Evolutionary conservation across 495 filamentous ascomycete species (phyloP).

Genomic region (Chaetomium fimeti): DNA sequence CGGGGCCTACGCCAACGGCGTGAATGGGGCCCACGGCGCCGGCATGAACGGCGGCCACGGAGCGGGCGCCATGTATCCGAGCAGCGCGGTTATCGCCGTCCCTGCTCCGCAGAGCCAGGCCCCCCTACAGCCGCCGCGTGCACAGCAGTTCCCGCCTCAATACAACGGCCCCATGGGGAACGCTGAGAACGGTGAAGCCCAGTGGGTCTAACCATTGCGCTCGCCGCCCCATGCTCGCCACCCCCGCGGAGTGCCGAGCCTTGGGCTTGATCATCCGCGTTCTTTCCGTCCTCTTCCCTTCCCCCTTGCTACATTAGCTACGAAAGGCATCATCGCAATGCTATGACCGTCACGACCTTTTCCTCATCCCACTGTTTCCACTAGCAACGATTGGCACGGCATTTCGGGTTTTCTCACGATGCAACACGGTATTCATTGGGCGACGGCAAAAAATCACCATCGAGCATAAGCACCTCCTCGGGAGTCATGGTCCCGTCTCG

Average conservation of each 20-base stretch:
- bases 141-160: slow-evolving; percentile 28
- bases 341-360: slow-evolving; percentile 37
- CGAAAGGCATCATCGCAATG: slow-evolving; percentile 30
- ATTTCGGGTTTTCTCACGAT: slow-evolving; percentile 27
- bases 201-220: slow-evolving; percentile 31
- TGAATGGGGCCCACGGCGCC: slow-evolving; percentile 34
- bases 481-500: slow-evolving; percentile 20
- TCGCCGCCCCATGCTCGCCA: background rate
- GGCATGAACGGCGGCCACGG: slow-evolving; percentile 18
- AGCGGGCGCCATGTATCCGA: slow-evolving; percentile 31
- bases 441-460: slow-evolving; percentile 26
- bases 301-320: slow-evolving; percentile 37
- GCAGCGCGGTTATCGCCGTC: slow-evolving; percentile 30
- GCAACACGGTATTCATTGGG: slow-evolving; percentile 24
- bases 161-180: slow-evolving; percentile 15
- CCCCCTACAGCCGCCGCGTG: slow-evolving; percentile 26
- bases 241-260: slow-evolving; percentile 12
- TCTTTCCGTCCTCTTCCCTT: slow-evolving; percentile 32
- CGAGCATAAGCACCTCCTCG: slow-evolving; percentile 30
- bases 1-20: slow-evolving; percentile 31
- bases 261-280: slow-evolving; percentile 34
- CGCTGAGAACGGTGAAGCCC: slow-evolving; percentile 30
- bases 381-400: slow-evolving; percentile 35
- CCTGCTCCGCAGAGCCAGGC: slow-evolving; percentile 29
- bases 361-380: slow-evolving; percentile 34